Conservation (phyloP, 306 rosid species). For the Cucurbita ficifolia region DNA sequence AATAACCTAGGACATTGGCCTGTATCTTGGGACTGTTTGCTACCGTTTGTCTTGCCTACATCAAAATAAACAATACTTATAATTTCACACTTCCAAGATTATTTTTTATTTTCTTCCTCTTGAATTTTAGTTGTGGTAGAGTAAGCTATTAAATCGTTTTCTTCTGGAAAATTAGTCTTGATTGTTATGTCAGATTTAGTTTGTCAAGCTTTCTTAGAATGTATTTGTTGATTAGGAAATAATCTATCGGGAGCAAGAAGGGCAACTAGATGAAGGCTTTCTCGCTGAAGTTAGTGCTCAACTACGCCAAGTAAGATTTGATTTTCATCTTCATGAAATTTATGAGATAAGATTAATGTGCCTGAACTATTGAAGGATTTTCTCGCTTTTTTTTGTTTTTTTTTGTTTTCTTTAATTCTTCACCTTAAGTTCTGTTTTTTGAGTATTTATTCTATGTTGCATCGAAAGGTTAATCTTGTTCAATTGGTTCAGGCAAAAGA, state of each 20-base stretch:
- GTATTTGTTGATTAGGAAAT: constrained; percentile 39
- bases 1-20: not conserved
- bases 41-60: not conserved
- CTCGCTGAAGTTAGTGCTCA: constrained; percentile 91
- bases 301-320: constrained; percentile 61
- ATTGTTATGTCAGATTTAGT: not conserved
- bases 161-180: not conserved
- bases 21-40: not conserved
- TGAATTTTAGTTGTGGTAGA: not conserved
- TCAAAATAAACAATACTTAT: not conserved
- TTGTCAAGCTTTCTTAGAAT: not conserved
- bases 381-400: not conserved
- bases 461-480: constrained; percentile 6
- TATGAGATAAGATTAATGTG: not conserved
- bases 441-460: not conserved
- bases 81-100: not conserved
- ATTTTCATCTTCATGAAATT: constrained; percentile 1
- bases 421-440: not conserved
- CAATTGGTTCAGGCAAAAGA: constrained; percentile 57
- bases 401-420: not conserved
- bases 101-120: not conserved
- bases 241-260: constrained; percentile 61
- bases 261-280: constrained; percentile 82
- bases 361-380: not conserved
- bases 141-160: not conserved